Evolutionary conservation across 768 basidiomycete genomes (phyloP), one percentile per base, ranked within the genome.

Genomic region (Pleurotus sapidus): DNA sequence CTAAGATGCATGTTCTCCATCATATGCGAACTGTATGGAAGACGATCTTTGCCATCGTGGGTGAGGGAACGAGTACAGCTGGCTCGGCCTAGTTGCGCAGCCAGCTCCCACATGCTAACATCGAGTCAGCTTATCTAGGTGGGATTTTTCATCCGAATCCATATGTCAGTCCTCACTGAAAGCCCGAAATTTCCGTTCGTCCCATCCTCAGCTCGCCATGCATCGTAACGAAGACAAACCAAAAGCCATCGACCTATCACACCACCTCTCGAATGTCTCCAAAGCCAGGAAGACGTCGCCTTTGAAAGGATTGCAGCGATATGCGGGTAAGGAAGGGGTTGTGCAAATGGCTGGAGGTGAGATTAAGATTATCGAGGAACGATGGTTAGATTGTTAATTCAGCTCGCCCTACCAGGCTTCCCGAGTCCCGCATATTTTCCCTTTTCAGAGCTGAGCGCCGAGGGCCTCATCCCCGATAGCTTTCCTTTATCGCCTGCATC

Each of bases 341-440:
- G 79, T 90, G 50, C 72, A 68, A 49, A 72, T 93, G 59, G 87
- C 88, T n/a, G 89, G 89, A 64, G 90, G 90, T 84, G 47, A 59
- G 76, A 66, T 30, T 9, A 30, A 30, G 8, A 30, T 30, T 30
- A 30, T 30, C 30, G 11, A 30, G 1, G 30, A 7, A 9, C 8
- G 30, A 9, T 30, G 30, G 30, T 30, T 6, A 8, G 8, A 7
- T 9, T 30, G 30, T 30, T 30, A 7, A 30, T 30, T 30, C 20
- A 30, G 30, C 6, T 9, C 30, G 8, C 30, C 11, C 30, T 12
- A 23, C 30, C 42, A 87, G 88, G 88, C 8, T 64, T 88, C 23
- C 90, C 91, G 0, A 77, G 74, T 59, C 83, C 89, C 5, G 78
- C 77, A 0, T 87, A 85, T 67, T 93, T 90, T 68, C 88, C 89